Conservation (phyloP, 306 rosid species). For the Citrullus colocynthis region DNA sequence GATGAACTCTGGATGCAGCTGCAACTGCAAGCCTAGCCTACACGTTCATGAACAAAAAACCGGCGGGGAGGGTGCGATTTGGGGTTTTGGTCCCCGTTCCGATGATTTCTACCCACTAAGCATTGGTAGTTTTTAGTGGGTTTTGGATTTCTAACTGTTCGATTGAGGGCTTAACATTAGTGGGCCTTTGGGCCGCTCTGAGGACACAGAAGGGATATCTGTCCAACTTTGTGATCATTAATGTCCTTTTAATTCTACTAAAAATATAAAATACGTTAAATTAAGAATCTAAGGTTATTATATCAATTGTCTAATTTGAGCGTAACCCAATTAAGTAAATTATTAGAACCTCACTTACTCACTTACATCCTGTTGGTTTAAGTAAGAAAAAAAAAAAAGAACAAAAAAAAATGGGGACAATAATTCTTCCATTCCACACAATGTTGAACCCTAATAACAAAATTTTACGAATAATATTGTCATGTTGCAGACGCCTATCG, state of each 20-base stretch:
- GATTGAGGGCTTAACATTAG: background rate
- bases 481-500: too few relatives aligned
- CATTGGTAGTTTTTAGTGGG: background rate
- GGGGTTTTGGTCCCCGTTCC: constrained; percentile 1
- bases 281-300: too few relatives aligned
- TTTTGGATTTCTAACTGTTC: background rate
- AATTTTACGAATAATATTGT: too few relatives aligned
- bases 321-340: too few relatives aligned
- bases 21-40: background rate
- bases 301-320: too few relatives aligned
- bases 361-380: too few relatives aligned
- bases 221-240: background rate
- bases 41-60: background rate
- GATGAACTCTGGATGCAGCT: background rate
- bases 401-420: too few relatives aligned
- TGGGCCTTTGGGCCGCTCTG: background rate
- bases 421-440: too few relatives aligned
- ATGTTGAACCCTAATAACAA: too few relatives aligned
- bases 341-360: too few relatives aligned
- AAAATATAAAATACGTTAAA: too few relatives aligned
- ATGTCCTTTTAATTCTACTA: background rate
- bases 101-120: background rate
- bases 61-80: constrained; percentile 5
- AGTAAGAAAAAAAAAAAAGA: too few relatives aligned
- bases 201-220: background rate